Base-by-base conservation (phyloP, 768 basidiomycete genomes). In the Mrakia frigida region DNA sequence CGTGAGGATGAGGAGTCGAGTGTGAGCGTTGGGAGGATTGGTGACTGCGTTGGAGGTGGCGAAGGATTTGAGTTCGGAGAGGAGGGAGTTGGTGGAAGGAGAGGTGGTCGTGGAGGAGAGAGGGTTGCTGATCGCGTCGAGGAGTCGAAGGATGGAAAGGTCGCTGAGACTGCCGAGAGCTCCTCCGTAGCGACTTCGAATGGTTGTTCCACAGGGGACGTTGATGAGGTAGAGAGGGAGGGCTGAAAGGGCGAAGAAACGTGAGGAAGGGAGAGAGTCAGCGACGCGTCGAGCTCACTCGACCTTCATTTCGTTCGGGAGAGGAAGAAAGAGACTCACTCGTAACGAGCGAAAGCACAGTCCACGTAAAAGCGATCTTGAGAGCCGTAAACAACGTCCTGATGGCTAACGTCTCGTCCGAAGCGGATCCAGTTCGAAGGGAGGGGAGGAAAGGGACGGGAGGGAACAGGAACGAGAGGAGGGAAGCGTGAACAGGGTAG, bases 371-470 rank as follows among this genome's bases (percentile, higher is more conserved):
- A 18, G 52, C 72, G 46, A 73, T 39, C 25, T 35, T 46, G 52
- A 73, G 72, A 6, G 39, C 53, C 53, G 39, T 41, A n/a, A 60
- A 73, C 0, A 61, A 6, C 53, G 60, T 59, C 31, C 53, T 33
- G 18, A 73, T 56, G 13, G 37, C 37, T 23, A 61, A 13, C 9
- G 52, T 50, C 31, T 39, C 72, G 72, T 73, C 72, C 14, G 53
- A 31, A 21, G 60, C 37, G 16, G 53, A 33, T 28, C 39, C 52
- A 16, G 53, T 37, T 59, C 25, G 3, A n/a, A 70, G 43, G 16
- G 69, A 53, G 43, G 72, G 72, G 35, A 73, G 72, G 53, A 73
- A 28, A 11, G 72, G 53, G 37, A 73, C 35, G 28, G 72, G 72
- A 31, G 72, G 72, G 53, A 60, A 60, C 21, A 73, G 28, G 72